Evolutionary conservation across 2,329 filamentous ascomycete genomes (phyloP).

Genomic region (Colletotrichum musae): DNA sequence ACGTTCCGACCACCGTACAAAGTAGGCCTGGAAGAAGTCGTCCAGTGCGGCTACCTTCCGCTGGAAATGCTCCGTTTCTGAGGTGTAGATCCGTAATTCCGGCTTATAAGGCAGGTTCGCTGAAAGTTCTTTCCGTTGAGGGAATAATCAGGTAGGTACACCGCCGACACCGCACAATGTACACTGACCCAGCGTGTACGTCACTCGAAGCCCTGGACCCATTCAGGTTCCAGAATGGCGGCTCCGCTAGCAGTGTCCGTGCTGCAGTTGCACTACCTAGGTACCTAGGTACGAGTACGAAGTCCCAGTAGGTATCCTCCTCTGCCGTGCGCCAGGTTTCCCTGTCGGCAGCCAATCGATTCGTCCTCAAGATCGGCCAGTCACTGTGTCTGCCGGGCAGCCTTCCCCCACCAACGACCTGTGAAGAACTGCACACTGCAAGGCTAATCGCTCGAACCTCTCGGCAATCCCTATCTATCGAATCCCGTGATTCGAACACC

Average conservation of each 20-base stretch:
- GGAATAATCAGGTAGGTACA: too few relatives aligned
- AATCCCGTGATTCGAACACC: not conserved
- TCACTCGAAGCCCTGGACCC: conserved; percentile 11
- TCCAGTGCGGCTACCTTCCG: too few relatives aligned
- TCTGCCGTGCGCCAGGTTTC: conserved; percentile 14
- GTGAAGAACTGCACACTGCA: conserved; percentile 39
- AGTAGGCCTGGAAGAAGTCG: too few relatives aligned
- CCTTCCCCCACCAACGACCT: conserved; percentile 23
- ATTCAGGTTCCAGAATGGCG: not conserved
- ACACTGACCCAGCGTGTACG: conserved; percentile 20
- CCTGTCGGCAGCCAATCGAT: conserved; percentile 19
- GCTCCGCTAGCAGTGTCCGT: not conserved
- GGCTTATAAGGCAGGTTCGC: not conserved
- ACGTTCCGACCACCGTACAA: too few relatives aligned
- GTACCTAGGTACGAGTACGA: too few relatives aligned
- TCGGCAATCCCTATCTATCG: conserved; percentile 16
- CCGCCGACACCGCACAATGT: not conserved
- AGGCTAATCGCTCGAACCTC: conserved; percentile 24
- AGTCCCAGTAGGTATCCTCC: not conserved
- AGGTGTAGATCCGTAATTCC: not conserved
- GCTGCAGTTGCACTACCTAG: too few relatives aligned
- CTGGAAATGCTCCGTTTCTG: too few relatives aligned
- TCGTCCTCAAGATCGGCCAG: conserved; percentile 7
- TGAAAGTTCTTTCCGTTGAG: not conserved
- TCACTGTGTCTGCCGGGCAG: not conserved